phyloP scores from a whole-genome alignment of 179 eudicot genomes.

The Vitellaria paradoxa region DNA sequence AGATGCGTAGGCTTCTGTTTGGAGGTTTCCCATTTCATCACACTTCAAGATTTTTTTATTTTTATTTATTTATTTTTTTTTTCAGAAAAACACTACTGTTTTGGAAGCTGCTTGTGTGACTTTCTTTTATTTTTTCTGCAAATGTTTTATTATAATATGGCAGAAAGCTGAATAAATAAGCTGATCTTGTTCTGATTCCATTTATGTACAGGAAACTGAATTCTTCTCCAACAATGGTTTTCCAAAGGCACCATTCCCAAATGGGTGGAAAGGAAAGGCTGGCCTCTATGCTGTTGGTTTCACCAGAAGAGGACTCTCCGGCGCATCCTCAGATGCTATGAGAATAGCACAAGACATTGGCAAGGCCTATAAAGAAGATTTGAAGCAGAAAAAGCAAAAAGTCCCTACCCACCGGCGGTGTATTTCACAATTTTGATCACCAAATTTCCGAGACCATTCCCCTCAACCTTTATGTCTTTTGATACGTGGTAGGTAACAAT shows the following conservation, averaged over 20 bases:
- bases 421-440: constrained; percentile 71
- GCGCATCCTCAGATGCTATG: constrained; percentile 73
- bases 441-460: not conserved
- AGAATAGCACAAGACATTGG: constrained; percentile 74
- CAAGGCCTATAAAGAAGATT: constrained; percentile 57
- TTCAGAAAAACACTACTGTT: too few species aligned
- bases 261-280: constrained; percentile 83
- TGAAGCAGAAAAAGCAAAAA: constrained; percentile 60
- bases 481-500: not conserved
- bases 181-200: constrained; percentile 8
- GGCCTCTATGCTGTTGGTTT: constrained; percentile 92
- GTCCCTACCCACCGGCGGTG: constrained; percentile 66
- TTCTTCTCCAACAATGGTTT: constrained; percentile 77
- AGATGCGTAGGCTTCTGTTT: too few species aligned
- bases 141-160: too few species aligned
- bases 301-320: constrained; percentile 86
- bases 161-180: not conserved
- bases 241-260: constrained; percentile 71
- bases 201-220: constrained; percentile 57
- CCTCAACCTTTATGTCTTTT: not conserved
- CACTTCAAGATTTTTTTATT: not conserved
- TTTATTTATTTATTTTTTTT: not conserved
- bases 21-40: too few species aligned
- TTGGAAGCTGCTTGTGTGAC: not conserved
- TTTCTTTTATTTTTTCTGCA: too few species aligned